phyloP scores from a whole-genome alignment of 805 yeast genomes.

The Candida chilensis region DNA sequence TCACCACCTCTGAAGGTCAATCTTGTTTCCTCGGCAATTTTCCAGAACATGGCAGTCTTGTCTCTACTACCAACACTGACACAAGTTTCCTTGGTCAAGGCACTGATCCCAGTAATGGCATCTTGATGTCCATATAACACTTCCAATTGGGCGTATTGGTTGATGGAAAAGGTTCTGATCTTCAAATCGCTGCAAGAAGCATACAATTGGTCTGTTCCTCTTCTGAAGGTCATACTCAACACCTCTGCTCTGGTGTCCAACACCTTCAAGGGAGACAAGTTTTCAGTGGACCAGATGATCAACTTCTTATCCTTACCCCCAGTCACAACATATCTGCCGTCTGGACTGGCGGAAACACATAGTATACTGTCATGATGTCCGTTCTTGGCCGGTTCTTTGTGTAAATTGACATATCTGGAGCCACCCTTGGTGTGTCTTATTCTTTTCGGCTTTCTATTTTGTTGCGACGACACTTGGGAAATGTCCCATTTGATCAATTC shows the following conservation, averaged over 20 bases:
- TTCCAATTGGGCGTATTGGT: constrained; percentile 84
- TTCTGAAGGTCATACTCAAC: constrained; percentile 65
- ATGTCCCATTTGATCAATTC: constrained; percentile 77
- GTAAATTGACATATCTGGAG: constrained; percentile 26
- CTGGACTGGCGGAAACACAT: constrained; percentile 76
- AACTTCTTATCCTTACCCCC: constrained; percentile 83
- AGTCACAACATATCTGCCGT: constrained; percentile 82
- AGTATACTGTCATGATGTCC: constrained; percentile 75
- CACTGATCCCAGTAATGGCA: constrained; percentile 69
- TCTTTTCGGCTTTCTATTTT: constrained; percentile 50
- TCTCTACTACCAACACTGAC: constrained; percentile 95
- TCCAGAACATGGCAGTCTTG: constrained; percentile 94
- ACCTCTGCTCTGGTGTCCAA: constrained; percentile 73
- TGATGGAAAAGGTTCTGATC: constrained; percentile 78
- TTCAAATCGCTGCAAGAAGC: constrained; percentile 92
- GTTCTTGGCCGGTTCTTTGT: constrained; percentile 42
- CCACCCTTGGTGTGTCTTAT: constrained; percentile 64
- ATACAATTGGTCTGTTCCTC: constrained; percentile 75
- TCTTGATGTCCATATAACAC: constrained; percentile 95
- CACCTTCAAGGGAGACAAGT: constrained; percentile 65
- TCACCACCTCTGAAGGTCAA: constrained; percentile 92
- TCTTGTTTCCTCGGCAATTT: constrained; percentile 90
- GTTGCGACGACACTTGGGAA: constrained; percentile 18
- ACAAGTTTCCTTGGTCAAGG: constrained; percentile 82
- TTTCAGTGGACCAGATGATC: constrained; percentile 80